Conservation (phyloP, 1,284 basidiomycete species). For the Sporisorium exsertum region DNA sequence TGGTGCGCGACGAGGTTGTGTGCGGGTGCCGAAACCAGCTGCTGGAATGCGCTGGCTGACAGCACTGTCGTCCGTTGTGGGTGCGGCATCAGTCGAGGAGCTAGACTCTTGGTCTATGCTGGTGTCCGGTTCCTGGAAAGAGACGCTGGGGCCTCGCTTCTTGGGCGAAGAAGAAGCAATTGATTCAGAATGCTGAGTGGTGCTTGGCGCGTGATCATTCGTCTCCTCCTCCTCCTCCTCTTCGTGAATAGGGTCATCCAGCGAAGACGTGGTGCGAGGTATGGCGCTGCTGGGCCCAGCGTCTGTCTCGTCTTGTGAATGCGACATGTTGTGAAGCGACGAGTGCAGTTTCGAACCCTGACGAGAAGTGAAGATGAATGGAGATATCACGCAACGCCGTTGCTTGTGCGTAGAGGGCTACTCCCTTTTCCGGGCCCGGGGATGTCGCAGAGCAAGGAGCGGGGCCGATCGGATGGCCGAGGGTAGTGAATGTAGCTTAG, state of each 20-base stretch:
- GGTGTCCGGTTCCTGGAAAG: slow-evolving; percentile 25
- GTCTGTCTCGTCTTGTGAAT: background rate
- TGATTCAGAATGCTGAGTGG: background rate
- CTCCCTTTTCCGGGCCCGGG: too few species aligned
- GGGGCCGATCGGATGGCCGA: background rate
- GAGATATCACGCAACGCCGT: background rate
- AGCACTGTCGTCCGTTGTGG: background rate
- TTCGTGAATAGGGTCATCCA: slow-evolving; percentile 16
- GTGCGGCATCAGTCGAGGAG: background rate
- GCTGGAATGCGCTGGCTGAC: slow-evolving; percentile 41
- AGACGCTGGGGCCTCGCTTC: slow-evolving; percentile 16
- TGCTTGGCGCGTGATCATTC: background rate
- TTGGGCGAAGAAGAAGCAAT: slow-evolving; percentile 12
- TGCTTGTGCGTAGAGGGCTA: background rate
- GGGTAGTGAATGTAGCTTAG: background rate
- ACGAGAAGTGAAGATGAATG: background rate
- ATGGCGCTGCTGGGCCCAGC: background rate
- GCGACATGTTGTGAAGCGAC: slow-evolving; percentile 13
- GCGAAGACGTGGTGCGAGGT: slow-evolving; percentile 8
- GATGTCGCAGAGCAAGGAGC: background rate
- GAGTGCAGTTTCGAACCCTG: background rate
- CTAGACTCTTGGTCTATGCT: slow-evolving; percentile 7
- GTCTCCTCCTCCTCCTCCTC: slow-evolving; percentile 15
- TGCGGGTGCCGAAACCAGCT: slow-evolving; percentile 55
- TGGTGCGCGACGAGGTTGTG: slow-evolving; percentile 56